phyloP scores from a whole-genome alignment of 441 rosid genomes.

The Erodium trifolium region DNA sequence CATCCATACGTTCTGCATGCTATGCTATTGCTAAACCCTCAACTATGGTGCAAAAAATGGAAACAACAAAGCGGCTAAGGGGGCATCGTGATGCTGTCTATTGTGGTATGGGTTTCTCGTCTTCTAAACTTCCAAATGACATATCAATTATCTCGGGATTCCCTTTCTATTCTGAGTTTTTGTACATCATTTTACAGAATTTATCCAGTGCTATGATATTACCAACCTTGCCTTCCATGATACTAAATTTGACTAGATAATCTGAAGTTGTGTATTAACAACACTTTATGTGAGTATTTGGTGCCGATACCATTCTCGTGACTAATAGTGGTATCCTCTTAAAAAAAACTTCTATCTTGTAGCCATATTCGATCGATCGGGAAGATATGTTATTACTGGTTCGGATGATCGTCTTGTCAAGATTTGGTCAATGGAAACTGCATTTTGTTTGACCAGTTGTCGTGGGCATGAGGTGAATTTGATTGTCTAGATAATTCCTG shows the following conservation, averaged over 20 bases:
- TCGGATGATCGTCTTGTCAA: constrained; percentile 99
- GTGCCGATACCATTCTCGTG: constrained; percentile 8
- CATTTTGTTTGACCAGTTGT: constrained; percentile 97
- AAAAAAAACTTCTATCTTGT: constrained; percentile 31
- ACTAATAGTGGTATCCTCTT: neutral
- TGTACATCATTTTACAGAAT: neutral
- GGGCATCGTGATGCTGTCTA: constrained; percentile 99
- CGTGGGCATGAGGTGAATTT: constrained; percentile 97
- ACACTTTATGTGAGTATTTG: constrained; percentile 6
- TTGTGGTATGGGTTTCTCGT: constrained; percentile 60
- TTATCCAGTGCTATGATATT: constrained; percentile 7
- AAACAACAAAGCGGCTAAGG: constrained; percentile 75
- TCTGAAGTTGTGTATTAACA: neutral
- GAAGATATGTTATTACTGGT: constrained; percentile 97
- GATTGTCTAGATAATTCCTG: constrained; percentile 22
- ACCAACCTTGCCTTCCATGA: neutral
- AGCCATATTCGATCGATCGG: constrained; percentile 95
- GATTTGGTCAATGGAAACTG: constrained; percentile 99
- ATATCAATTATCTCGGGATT: constrained; percentile 8
- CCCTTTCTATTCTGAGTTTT: constrained; percentile 7
- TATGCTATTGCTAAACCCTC: constrained; percentile 90
- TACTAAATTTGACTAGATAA: constrained; percentile 1
- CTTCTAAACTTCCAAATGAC: constrained; percentile 18
- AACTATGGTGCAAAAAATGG: constrained; percentile 92
- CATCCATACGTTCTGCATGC: constrained; percentile 87